Base-by-base conservation (phyloP, 495 filamentous ascomycete species). In the Aspergillus panamensis region DNA sequence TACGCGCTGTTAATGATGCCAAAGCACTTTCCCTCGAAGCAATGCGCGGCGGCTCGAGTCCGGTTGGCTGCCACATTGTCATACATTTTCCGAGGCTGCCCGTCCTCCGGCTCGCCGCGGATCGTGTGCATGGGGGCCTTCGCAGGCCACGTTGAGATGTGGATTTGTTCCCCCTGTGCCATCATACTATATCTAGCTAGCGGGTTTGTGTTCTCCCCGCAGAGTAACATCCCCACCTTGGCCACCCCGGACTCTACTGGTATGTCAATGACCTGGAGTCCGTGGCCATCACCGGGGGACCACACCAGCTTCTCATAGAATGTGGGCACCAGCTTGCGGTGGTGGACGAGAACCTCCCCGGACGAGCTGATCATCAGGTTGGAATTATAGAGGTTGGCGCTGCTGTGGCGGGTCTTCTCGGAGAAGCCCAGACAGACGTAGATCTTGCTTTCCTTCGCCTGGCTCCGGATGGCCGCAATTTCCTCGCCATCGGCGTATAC, bases 11-110 rank as follows among this genome's bases (percentile, higher is more conserved):
- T 71, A 7, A 75, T 39, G 2, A 77, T 67, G 0, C 73, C 76
- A 50, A 77, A 77, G 42, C 68, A 74, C 58, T 77, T 79, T 8
- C 69, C 74, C 49, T 77, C 75, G 56, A 79, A 79, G 54, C 73
- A 77, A 51, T 79, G 74, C 1, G 72, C 73, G 1, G 73, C 74
- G 1, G 72, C 67, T 1, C 76, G 61, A 14, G 62, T 69, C 19
- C 67, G 57, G 44, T 77, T 78, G 1, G 74, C 76, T 5, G 66
- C 62, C 2, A 76, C 63, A 48, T 79, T 77, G 43, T 77, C 72
- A 57, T 73, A 79, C 37, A 71, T 72, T 35, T 17, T 31, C 17
- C 19, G 16, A 17, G 33, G 42, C 8, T 69, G 63, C 14, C 51
- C 51, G 51, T 59, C 63, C 1, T 65, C 59, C 29, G 59, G 20